Conservation (phyloP, 1,284 basidiomycete genomes). For the Tilletia setariae region DNA sequence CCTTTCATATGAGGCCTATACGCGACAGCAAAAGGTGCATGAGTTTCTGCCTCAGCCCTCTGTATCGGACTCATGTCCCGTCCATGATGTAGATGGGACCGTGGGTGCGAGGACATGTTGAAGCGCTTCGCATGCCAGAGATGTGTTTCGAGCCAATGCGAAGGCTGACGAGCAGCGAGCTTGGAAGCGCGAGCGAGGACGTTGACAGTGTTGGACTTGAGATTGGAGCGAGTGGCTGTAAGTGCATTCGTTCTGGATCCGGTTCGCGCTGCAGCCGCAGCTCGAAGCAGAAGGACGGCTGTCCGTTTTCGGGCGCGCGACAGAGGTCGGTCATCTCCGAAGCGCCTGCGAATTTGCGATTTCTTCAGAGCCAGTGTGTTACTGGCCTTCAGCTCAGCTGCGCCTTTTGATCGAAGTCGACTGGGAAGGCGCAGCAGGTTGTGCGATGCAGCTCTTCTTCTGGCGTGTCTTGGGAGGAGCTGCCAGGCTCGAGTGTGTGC, state of each 20-base stretch:
- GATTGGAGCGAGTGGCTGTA: not conserved
- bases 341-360: conserved; percentile 34
- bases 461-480: conserved; percentile 45
- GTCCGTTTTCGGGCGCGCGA: conserved; percentile 10
- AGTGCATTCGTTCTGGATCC: conserved; percentile 18
- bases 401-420: conserved; percentile 42
- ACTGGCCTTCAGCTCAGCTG: conserved; percentile 44
- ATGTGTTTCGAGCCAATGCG: conserved; percentile 53
- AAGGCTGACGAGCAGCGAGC: conserved; percentile 25
- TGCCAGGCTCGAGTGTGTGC: conserved; percentile 51
- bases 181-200: conserved; percentile 18
- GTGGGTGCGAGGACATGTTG: conserved; percentile 35
- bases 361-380: conserved; percentile 40
- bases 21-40: not conserved
- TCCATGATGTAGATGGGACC: not conserved
- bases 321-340: conserved; percentile 21
- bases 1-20: conserved; percentile 14
- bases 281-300: not conserved
- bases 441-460: conserved; percentile 49
- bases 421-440: conserved; percentile 48
- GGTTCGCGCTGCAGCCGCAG: not conserved
- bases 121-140: conserved; percentile 53
- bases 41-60: not conserved
- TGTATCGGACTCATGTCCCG: not conserved
- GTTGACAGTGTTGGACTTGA: not conserved